These are phyloP conservation scores for Neolentinus lepideus DNA, from an alignment of 1,284 basidiomycete genomes.

Conservation along the genomic window DNA sequence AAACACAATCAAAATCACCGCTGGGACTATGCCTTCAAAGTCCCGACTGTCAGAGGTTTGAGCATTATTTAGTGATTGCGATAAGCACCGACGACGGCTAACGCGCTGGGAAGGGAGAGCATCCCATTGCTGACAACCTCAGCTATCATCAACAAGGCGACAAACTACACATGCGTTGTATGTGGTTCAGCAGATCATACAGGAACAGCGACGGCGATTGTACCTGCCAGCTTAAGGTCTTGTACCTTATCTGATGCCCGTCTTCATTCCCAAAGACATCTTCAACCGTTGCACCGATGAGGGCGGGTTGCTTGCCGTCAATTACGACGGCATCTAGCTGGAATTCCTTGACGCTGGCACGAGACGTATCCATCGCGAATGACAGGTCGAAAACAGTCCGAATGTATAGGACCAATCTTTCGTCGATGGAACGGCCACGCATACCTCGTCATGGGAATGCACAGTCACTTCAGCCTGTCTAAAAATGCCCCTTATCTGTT, in stretches of 20 bases:
- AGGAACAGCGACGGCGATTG: slow-evolving; percentile 6
- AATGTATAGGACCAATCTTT: too few relatives aligned
- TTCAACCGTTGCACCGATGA: background rate
- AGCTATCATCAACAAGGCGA: slow-evolving; percentile 48
- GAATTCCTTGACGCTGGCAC: too few relatives aligned
- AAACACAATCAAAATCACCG: slow-evolving; percentile 46
- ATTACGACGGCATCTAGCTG: background rate
- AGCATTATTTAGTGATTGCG: slow-evolving; percentile 2
- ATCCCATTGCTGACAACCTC: slow-evolving; percentile 55
- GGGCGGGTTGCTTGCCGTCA: slow-evolving; percentile 1
- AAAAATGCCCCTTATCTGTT: too few relatives aligned
- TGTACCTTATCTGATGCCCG: slow-evolving; percentile 34
- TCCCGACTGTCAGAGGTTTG: background rate
- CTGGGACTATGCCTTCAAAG: slow-evolving; percentile 39
- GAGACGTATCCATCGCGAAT: too few relatives aligned
- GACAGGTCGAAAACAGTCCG: too few relatives aligned
- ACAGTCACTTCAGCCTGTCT: too few relatives aligned
- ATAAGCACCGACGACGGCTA: slow-evolving; percentile 41
- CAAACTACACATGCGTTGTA: slow-evolving; percentile 25
- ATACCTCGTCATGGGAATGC: too few relatives aligned
- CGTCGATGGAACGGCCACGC: too few relatives aligned
- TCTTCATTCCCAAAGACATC: slow-evolving; percentile 27
- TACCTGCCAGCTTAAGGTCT: slow-evolving; percentile 46
- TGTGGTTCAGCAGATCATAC: background rate
- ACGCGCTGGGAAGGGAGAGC: slow-evolving; percentile 45